Evolutionary conservation across 805 yeast species (phyloP).

Genomic region (Zygosaccharomyces bisporus): DNA sequence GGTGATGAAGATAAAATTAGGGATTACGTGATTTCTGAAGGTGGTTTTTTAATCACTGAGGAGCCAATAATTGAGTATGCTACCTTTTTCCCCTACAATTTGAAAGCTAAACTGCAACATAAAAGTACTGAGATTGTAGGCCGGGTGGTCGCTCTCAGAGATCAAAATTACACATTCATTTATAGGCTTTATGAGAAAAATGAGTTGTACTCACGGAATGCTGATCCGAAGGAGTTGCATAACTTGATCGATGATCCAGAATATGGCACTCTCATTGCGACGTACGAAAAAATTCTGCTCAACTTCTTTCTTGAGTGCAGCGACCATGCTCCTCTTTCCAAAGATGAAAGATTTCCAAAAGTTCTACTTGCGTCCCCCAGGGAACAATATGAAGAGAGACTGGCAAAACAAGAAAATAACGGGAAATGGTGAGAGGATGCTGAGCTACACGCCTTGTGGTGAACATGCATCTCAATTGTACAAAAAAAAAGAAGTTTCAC

Average conservation of each 20-base stretch:
- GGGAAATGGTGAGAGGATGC: no score
- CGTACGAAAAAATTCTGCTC: conserved; percentile 2
- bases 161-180: conserved; percentile 7
- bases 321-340: conserved; percentile 9
- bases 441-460: no score
- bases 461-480: no score
- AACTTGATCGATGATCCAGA: conserved; percentile 7
- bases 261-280: background rate
- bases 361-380: conserved; percentile 3
- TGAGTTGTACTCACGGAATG: conserved; percentile 8
- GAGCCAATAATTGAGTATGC: conserved; percentile 11
- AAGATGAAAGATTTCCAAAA: conserved; percentile 2
- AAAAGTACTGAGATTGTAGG: conserved; percentile 7
- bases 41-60: conserved; percentile 9
- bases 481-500: no score
- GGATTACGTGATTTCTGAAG: conserved; percentile 8
- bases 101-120: conserved; percentile 8
- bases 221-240: conserved; percentile 7
- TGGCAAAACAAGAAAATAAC: background rate
- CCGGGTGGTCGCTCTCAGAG: conserved; percentile 7
- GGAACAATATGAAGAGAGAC: conserved; percentile 5
- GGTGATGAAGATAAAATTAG: background rate
- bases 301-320: conserved; percentile 8
- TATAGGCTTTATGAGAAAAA: conserved; percentile 10
- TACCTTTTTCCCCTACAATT: conserved; percentile 6